Evolutionary conservation across 768 basidiomycete species (phyloP), one percentile per base, ranked within the genome.

Genomic region (Lentinula aciculospora): DNA sequence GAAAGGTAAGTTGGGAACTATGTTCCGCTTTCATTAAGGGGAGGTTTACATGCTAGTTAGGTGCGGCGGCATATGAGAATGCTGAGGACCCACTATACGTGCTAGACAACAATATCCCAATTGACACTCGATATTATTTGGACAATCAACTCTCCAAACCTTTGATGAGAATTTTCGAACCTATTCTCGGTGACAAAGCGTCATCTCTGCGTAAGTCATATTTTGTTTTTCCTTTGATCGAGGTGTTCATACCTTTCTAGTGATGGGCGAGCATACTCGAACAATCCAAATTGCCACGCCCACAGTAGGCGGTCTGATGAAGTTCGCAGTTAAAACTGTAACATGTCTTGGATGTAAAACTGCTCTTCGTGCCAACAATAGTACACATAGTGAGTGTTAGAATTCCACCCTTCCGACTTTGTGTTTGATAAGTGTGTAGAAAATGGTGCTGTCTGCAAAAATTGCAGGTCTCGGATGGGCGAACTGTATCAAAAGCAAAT

Each of bases 71-170:
- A 15, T 99, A 97, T 64, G 96, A 98, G 68, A 98, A 98, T 70
- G 98, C 96, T 0, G 97, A 99, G 68, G 97, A 98, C 64, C 97
- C 97, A 0, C 79, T 99, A 54, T 98, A 92, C 66, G 97, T 98
- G 15, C 81, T 99, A 21, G 97, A 99, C 71, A 94, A 99, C 71
- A 99, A 94, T 69, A 83, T 99, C 42, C 97, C 97, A 0, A 95
- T 99, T 61, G 97, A 99, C 67, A 98, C 97, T 4, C 88, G 91
- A 66, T 98, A 99, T 70, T 99, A 98, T 68, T 83, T 99, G 48
- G 96, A 99, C 58, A 98, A 98, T 65, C 97, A 99, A 68, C 82
- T 99, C 0, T 92, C 94, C 1, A 98, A 98, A 68, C 97, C 97
- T 7, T 77, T 99, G 1, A 82, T 98, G 86, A 81, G 97, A 60